Evolutionary conservation across 169 alveolate genomes (phyloP).

Genomic region (Babesia bigemina): DNA sequence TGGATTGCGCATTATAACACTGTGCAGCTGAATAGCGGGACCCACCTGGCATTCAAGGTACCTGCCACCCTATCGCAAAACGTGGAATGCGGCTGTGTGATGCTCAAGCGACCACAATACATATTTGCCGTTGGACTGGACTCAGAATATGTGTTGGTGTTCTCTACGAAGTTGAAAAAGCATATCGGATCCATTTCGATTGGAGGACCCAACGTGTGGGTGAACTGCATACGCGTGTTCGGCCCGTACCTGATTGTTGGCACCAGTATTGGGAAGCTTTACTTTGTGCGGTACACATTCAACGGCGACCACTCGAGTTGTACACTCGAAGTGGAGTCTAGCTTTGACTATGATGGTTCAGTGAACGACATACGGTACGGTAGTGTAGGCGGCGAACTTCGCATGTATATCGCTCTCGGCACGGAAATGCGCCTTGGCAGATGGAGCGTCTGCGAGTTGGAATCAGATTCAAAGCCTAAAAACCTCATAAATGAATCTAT

Average conservation of each 20-base stretch:
- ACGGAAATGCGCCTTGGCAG: slow-evolving; percentile 66
- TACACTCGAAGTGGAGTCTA: slow-evolving; percentile 5
- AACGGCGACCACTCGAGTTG: slow-evolving; percentile 24
- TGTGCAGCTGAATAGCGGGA: slow-evolving; percentile 51
- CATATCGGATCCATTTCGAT: slow-evolving; percentile 37
- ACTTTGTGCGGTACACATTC: slow-evolving; percentile 31
- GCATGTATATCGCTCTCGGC: slow-evolving; percentile 44
- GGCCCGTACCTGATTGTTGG: slow-evolving; percentile 37
- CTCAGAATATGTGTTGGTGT: slow-evolving; percentile 42
- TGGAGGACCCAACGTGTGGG: slow-evolving; percentile 30
- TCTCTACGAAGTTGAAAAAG: slow-evolving; percentile 39
- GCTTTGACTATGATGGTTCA: slow-evolving; percentile 37
- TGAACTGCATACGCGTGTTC: slow-evolving; percentile 41
- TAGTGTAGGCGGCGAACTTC: not conserved
- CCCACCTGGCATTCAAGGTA: slow-evolving; percentile 60
- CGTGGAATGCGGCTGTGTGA: slow-evolving; percentile 49
- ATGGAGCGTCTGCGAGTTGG: slow-evolving; percentile 22
- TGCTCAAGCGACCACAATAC: slow-evolving; percentile 43
- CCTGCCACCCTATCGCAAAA: slow-evolving; percentile 60
- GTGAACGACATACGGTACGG: slow-evolving; percentile 42
- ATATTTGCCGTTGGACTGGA: slow-evolving; percentile 67
- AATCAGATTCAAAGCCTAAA: slow-evolving; percentile 17
- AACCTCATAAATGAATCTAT: slow-evolving; percentile 21
- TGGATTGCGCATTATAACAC: not conserved
- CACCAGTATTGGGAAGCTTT: slow-evolving; percentile 48